Evolutionary conservation across 1,284 basidiomycete species (phyloP).

Genomic region (Melanopsichium pennsylvanicum): DNA sequence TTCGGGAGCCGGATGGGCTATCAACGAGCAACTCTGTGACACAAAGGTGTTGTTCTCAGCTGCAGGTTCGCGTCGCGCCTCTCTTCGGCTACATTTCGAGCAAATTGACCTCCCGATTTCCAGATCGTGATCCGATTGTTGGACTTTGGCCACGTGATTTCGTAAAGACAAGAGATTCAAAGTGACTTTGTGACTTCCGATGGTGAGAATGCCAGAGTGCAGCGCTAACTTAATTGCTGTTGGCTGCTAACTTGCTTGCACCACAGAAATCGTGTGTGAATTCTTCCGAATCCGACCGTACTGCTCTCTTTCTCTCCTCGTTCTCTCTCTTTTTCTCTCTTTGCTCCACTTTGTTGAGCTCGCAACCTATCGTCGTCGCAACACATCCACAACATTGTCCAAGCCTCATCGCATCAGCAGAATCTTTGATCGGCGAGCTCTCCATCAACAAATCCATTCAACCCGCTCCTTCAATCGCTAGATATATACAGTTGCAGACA

Average conservation of each 20-base stretch:
- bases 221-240: neutral
- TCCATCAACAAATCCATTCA: too few relatives aligned
- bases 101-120: constrained; percentile 1
- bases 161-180: too few relatives aligned
- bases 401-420: neutral
- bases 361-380: neutral
- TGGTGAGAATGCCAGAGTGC: neutral
- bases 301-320: constrained; percentile 5
- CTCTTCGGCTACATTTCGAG: neutral
- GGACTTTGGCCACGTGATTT: constrained; percentile 28
- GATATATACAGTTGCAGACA: too few relatives aligned
- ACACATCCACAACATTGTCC: neutral
- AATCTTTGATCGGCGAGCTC: too few relatives aligned
- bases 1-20: neutral
- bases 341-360: constrained; percentile 6
- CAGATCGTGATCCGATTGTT: constrained; percentile 5
- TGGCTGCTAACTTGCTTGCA: neutral
- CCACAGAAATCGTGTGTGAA: neutral
- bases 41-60: constrained; percentile 1
- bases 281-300: constrained; percentile 42
- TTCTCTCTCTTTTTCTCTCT: constrained; percentile 8
- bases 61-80: constrained; percentile 33
- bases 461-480: too few relatives aligned
- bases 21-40: too few relatives aligned
- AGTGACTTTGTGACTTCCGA: too few relatives aligned